Evolutionary conservation across 306 rosid species (phyloP).

Genomic region (Lathyrus oleraceus): DNA sequence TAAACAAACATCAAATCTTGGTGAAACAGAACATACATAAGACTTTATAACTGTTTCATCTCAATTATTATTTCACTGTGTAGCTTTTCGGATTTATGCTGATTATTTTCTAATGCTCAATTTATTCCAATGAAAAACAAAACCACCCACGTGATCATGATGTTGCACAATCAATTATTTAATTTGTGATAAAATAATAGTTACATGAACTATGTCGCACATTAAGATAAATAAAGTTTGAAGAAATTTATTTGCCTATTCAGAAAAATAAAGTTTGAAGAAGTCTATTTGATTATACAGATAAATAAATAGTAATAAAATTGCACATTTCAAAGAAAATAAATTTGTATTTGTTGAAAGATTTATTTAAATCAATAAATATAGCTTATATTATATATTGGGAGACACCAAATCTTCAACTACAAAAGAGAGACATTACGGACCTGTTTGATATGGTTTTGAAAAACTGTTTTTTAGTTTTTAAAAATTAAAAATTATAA

Average conservation of each 20-base stretch:
- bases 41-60: background rate
- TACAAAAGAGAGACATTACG: too few species aligned
- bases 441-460: too few species aligned
- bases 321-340: background rate
- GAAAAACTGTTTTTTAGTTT: too few species aligned
- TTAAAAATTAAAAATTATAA: too few species aligned
- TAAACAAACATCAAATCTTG: conserved; percentile 1
- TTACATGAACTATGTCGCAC: background rate
- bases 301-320: background rate
- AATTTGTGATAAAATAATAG: background rate
- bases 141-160: conserved; percentile 15
- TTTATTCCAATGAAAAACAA: conserved; percentile 21
- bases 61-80: background rate
- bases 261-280: background rate
- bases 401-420: too few species aligned
- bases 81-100: background rate
- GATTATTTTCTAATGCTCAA: conserved; percentile 12
- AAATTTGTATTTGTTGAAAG: background rate
- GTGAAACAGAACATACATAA: background rate
- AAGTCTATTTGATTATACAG: background rate
- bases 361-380: too few species aligned
- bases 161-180: background rate
- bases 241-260: background rate
- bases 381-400: too few species aligned
- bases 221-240: background rate